Conservation (phyloP, 2,329 filamentous ascomycete genomes). For the Botryosphaeria dothidea region DNA sequence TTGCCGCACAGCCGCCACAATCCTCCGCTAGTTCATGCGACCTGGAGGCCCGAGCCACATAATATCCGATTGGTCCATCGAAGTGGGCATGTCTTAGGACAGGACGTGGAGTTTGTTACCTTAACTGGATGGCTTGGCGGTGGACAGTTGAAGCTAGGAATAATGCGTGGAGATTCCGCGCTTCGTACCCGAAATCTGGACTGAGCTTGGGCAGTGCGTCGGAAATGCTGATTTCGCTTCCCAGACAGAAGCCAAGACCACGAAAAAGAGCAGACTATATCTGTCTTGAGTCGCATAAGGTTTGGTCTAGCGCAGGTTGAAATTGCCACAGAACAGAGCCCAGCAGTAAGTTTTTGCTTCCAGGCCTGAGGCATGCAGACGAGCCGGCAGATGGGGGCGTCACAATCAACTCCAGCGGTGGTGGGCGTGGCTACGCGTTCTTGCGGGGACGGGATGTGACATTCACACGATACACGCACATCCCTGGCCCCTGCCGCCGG, state of each 20-base stretch:
- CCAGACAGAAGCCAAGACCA: neutral
- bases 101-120: too few relatives aligned
- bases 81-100: neutral
- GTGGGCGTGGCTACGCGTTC: neutral
- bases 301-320: neutral
- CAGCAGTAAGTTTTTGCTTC: neutral
- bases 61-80: neutral
- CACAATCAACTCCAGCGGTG: neutral
- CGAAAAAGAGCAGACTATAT: neutral
- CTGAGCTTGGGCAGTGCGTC: neutral
- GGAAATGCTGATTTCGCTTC: neutral
- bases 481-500: neutral
- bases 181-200: neutral
- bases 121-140: neutral
- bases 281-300: neutral
- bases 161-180: neutral
- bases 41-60: neutral
- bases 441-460: neutral
- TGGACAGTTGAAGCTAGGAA: neutral
- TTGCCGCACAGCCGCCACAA: neutral
- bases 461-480: neutral
- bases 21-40: neutral
- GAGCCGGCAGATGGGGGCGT: neutral
- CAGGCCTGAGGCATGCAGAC: neutral
- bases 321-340: neutral